Evolutionary conservation across 2,329 filamentous ascomycete genomes (phyloP), one percentile per base, ranked within the genome.

Genomic region (Anthostomella pinea): DNA sequence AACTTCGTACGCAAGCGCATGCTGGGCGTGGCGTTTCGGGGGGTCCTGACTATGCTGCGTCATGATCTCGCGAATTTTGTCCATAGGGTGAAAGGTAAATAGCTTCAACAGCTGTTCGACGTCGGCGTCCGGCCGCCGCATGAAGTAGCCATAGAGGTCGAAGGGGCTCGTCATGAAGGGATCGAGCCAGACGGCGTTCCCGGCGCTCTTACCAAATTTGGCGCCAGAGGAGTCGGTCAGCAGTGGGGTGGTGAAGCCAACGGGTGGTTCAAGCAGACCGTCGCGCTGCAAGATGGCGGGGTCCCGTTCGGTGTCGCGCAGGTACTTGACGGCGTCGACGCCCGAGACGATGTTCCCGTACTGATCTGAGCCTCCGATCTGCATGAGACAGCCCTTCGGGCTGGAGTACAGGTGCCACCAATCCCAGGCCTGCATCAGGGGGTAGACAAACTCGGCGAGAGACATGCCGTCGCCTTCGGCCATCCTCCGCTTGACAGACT

Each of bases 331-430:
- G 3, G 85, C 79, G 42, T 96, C 87, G 56, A 93, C 83, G 31
- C 93, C 93, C 9, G 90, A 82, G 18, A 94, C 77, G 48, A 98
- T 97, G 64, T 98, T 98, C 45, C 93, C 93, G 59, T 84, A 97
- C 66, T 98, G 93, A 59, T 98, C 93, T 6, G 89, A 89, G 24
- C 93, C 93, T 39, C 93, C 93, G 34, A 98, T 87, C 65, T 98
- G 89, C 59, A 97, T 77, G 57, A 90, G 83, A 8, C 89, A 73
- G 8, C 20, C 30, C 75, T 72, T 33, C 16, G 73, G 71, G 30
- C 77, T 73, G 43, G 53, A 61, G 64, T 86, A 94, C 67, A 97
- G 75, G 51, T 86, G 75, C 87, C 87, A 97, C 79, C 90, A 98
- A 61, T 98, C 93, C 85, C 90, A 97, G 15, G 85, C 89, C 60